These are phyloP conservation scores for Quercus variabilis DNA, from an alignment of 306 rosid species.

Conservation along the genomic window DNA sequence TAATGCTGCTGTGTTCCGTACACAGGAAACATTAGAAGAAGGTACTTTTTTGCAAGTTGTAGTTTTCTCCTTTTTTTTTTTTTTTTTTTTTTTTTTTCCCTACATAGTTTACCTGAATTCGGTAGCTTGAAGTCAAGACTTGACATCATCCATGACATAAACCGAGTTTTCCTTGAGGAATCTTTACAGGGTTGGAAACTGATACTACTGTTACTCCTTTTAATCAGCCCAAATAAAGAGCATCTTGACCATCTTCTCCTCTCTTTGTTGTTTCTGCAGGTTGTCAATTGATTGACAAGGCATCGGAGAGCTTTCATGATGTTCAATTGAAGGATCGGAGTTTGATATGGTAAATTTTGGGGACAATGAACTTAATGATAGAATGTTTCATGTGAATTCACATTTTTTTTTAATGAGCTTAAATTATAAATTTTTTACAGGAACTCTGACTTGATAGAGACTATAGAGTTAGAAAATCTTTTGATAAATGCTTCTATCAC, in stretches of 20 bases:
- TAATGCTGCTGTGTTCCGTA: conserved; percentile 98
- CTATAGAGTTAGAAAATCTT: conserved; percentile 85
- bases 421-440: conserved; percentile 30
- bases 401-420: conserved; percentile 1
- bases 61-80: neutral
- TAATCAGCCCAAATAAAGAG: neutral
- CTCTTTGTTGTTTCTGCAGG: conserved; percentile 38
- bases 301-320: conserved; percentile 71
- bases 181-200: neutral
- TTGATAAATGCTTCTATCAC: conserved; percentile 85
- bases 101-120: neutral
- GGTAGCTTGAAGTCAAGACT: neutral
- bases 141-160: neutral
- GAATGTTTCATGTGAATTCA: neutral
- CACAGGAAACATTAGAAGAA: conserved; percentile 90
- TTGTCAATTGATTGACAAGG: conserved; percentile 63
- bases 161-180: neutral
- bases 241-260: conserved; percentile 2
- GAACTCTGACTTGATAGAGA: conserved; percentile 87
- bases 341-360: conserved; percentile 61
- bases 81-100: neutral
- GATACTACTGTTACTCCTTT: neutral
- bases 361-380: neutral
- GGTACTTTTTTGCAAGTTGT: conserved; percentile 35
- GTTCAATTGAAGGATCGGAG: conserved; percentile 66